These are phyloP conservation scores for Gnaphalium uliginosum DNA, from an alignment of 129 eudicot species.

Conservation along the genomic window DNA sequence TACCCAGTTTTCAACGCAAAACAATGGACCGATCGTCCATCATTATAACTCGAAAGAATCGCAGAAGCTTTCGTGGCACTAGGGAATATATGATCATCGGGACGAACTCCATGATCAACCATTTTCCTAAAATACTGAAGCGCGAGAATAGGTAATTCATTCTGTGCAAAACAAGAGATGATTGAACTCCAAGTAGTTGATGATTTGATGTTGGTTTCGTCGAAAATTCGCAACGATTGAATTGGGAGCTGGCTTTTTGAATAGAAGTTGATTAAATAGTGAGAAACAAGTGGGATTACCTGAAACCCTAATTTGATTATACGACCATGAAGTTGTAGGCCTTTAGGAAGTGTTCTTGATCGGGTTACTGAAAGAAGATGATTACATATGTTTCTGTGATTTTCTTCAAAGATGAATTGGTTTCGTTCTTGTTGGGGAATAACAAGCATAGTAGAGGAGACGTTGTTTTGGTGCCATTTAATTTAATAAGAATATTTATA, in stretches of 20 bases:
- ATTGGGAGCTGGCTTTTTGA: slow-evolving; percentile 71
- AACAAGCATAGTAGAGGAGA: slow-evolving; percentile 20
- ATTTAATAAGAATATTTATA: too few species aligned
- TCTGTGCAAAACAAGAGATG: slow-evolving; percentile 69
- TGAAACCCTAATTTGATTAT: slow-evolving; percentile 73
- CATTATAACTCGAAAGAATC: slow-evolving; percentile 31
- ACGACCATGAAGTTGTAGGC: slow-evolving; percentile 66
- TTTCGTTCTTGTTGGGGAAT: slow-evolving; percentile 21
- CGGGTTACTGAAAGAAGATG: slow-evolving; percentile 54
- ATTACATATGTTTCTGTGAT: slow-evolving; percentile 43
- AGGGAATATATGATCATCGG: slow-evolving; percentile 73
- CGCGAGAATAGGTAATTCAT: slow-evolving; percentile 66
- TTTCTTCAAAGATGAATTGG: slow-evolving; percentile 38
- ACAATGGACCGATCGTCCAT: slow-evolving; percentile 63
- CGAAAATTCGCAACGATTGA: slow-evolving; percentile 49
- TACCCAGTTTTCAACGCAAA: slow-evolving; percentile 61
- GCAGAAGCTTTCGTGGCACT: slow-evolving; percentile 70
- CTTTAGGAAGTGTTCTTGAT: slow-evolving; percentile 50
- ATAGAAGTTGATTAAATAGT: slow-evolving; percentile 81
- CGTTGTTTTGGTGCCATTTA: background rate
- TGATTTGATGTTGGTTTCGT: slow-evolving; percentile 57
- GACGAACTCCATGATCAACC: slow-evolving; percentile 44
- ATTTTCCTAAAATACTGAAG: slow-evolving; percentile 51
- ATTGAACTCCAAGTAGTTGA: slow-evolving; percentile 91
- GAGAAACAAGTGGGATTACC: slow-evolving; percentile 61